Evolutionary conservation across 176 grass and related monocot species (phyloP).

Genomic region (Triticum dicoccoides): DNA sequence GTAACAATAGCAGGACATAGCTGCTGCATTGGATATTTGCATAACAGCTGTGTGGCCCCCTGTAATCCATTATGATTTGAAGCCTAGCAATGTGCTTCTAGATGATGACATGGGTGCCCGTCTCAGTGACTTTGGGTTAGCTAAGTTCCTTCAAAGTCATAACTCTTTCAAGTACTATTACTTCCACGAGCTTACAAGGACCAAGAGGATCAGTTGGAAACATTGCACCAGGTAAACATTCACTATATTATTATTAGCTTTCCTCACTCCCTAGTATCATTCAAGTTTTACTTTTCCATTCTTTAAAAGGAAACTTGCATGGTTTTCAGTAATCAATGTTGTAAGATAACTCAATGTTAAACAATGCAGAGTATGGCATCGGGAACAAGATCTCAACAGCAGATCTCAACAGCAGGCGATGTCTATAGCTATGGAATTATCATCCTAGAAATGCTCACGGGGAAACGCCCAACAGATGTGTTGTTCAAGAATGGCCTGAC

Average conservation of each 20-base stretch:
- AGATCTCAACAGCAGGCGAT: background rate
- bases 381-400: slow-evolving; percentile 25
- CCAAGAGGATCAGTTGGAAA: slow-evolving; percentile 23
- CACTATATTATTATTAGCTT: background rate
- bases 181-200: background rate
- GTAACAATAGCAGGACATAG: no score
- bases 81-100: no score
- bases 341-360: background rate
- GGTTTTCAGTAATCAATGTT: background rate
- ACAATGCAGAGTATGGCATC: slow-evolving; percentile 30
- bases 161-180: background rate
- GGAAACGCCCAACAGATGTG: slow-evolving; percentile 22
- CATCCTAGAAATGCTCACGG: slow-evolving; percentile 40
- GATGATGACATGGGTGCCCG: no score
- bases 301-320: background rate
- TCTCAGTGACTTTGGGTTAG: no score
- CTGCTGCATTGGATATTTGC: no score
- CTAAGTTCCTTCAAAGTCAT: no score
- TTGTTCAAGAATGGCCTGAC: slow-evolving; percentile 37
- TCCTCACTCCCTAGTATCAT: background rate
- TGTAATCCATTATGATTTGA: no score
- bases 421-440: slow-evolving; percentile 52
- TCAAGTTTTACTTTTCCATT: background rate
- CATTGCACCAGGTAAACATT: slow-evolving; percentile 22
- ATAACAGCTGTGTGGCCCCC: no score